Percentiles rank a stretch among this genome's conserved stretches.
Evolutionary conservation across 352 stramenopile genomes (phyloP).

Genomic region (Discostella stelligera): DNA sequence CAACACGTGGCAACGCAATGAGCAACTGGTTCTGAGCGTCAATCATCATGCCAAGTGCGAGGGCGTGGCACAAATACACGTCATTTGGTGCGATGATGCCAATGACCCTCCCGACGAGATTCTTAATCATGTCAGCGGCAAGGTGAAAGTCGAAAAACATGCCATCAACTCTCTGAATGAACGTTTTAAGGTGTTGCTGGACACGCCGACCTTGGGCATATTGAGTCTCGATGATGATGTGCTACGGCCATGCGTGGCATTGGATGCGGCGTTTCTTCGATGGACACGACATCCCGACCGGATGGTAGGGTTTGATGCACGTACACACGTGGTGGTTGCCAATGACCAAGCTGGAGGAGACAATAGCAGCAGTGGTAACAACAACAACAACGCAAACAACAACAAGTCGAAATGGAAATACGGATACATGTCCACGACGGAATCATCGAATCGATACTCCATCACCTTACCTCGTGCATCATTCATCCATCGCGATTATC

Average conservation of each 20-base stretch:
- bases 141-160: constrained; percentile 73
- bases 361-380: neutral
- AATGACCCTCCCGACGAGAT: constrained; percentile 49
- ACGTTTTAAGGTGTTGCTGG: constrained; percentile 58
- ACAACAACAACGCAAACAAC: neutral
- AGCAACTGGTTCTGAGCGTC: constrained; percentile 63
- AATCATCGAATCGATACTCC: constrained; percentile 69
- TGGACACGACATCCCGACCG: constrained; percentile 72
- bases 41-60: constrained; percentile 71
- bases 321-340: constrained; percentile 49
- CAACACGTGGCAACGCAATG: constrained; percentile 77
- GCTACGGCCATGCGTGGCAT: constrained; percentile 67
- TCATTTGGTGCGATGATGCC: constrained; percentile 75
- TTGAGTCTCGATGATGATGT: constrained; percentile 81
- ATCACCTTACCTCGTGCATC: constrained; percentile 62
- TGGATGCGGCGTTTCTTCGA: constrained; percentile 77
- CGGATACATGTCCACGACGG: constrained; percentile 54
- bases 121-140: constrained; percentile 38
- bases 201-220: constrained; percentile 71
- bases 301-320: constrained; percentile 78
- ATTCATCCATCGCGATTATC: constrained; percentile 77
- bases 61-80: constrained; percentile 69
- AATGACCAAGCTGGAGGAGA: neutral
- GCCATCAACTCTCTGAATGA: constrained; percentile 77
- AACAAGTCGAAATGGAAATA: constrained; percentile 35